phyloP scores from a whole-genome alignment of 2,329 filamentous ascomycete species.

The Ophidiomyces ophidiicola region DNA sequence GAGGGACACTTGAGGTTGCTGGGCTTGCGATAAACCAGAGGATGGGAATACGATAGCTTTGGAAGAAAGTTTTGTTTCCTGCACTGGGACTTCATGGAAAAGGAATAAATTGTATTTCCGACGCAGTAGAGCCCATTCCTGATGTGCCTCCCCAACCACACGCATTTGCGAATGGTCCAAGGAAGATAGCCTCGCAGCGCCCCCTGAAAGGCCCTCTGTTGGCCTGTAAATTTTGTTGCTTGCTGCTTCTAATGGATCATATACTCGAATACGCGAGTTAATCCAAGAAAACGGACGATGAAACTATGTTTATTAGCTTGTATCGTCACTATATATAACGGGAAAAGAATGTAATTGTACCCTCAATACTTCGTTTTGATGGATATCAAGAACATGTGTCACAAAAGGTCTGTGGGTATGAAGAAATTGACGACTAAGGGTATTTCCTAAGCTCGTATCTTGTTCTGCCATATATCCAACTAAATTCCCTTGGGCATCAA shows the following conservation, averaged over 20 bases:
- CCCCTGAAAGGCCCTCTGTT: conserved; percentile 28
- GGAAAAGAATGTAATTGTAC: conserved; percentile 22
- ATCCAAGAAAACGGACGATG: conserved; percentile 54
- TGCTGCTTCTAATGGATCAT: conserved; percentile 38
- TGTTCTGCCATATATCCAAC: conserved; percentile 54
- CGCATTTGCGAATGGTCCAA: conserved; percentile 47
- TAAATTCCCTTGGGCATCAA: conserved; percentile 51
- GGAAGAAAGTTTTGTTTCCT: conserved; percentile 27
- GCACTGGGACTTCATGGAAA: conserved; percentile 36
- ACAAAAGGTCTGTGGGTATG: conserved; percentile 52
- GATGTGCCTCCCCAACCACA: conserved; percentile 51
- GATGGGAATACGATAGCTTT: conserved; percentile 33
- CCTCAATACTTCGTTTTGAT: conserved; percentile 48
- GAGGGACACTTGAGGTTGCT: conserved; percentile 34
- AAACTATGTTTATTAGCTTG: conserved; percentile 31
- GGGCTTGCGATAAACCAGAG: conserved; percentile 39
- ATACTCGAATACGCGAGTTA: conserved; percentile 46
- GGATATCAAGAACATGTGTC: conserved; percentile 51
- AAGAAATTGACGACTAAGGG: conserved; percentile 48
- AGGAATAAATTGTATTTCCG: conserved; percentile 55
- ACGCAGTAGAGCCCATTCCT: conserved; percentile 50
- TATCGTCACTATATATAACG: background rate
- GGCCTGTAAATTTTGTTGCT: conserved; percentile 27
- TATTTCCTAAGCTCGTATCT: conserved; percentile 46
- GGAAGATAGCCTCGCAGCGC: conserved; percentile 41